These are phyloP conservation scores for Xylariaceae sp. DNA, from an alignment of 2,329 filamentous ascomycete genomes.

Conservation along the genomic window DNA sequence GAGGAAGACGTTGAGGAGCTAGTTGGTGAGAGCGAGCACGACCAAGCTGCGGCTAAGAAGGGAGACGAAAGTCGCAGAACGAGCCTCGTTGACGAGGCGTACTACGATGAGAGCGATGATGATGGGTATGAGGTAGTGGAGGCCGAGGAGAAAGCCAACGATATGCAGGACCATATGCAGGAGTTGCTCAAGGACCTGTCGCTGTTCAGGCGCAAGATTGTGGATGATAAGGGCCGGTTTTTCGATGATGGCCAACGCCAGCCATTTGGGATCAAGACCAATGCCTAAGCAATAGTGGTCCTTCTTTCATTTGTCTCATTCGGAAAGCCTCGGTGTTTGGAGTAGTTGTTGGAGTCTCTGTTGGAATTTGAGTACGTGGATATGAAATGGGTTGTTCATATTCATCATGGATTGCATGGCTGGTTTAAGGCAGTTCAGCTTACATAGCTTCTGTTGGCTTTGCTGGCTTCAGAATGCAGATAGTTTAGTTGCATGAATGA, in stretches of 20 bases:
- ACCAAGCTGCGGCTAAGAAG: constrained; percentile 32
- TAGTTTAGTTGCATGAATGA: too few relatives aligned
- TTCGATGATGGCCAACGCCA: constrained; percentile 59
- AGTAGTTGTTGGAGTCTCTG: constrained; percentile 10
- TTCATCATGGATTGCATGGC: constrained; percentile 5
- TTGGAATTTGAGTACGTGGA: constrained; percentile 5
- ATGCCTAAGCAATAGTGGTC: constrained; percentile 28
- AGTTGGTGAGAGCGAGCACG: constrained; percentile 23
- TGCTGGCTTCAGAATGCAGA: too few relatives aligned
- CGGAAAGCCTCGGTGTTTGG: constrained; percentile 21
- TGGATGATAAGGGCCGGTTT: constrained; percentile 74
- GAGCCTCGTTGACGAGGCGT: constrained; percentile 51
- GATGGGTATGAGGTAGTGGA: constrained; percentile 42
- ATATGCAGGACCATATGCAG: constrained; percentile 83
- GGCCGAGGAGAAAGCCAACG: constrained; percentile 53
- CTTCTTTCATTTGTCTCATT: constrained; percentile 7
- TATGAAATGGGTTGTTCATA: constrained; percentile 11
- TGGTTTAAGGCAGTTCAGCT: neutral
- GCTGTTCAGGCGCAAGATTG: constrained; percentile 81
- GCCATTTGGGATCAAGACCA: constrained; percentile 46
- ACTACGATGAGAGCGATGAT: constrained; percentile 53
- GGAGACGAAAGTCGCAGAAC: constrained; percentile 29
- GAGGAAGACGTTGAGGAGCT: constrained; percentile 26
- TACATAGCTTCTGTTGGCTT: too few relatives aligned
- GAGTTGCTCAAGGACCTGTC: constrained; percentile 76